A percentile compares a stretch with the other conserved stretches of the same genome.
Evolutionary conservation across 2,329 filamentous ascomycete species (phyloP).

Genomic region (Tothia fuscella): DNA sequence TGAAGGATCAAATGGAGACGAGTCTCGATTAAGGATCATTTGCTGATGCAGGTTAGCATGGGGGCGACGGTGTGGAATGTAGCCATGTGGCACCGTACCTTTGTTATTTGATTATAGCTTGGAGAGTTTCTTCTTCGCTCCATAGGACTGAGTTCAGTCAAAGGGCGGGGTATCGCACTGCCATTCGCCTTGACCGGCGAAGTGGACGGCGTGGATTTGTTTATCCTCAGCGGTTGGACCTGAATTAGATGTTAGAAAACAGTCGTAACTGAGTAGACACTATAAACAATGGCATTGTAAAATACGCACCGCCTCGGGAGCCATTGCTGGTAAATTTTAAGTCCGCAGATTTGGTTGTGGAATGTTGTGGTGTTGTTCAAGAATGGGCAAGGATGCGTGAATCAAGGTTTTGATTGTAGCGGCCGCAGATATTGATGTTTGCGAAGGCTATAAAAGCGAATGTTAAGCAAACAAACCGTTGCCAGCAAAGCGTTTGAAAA

Average conservation of each 20-base stretch:
- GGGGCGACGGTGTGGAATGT: conserved; percentile 12
- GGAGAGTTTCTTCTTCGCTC: conserved; percentile 85
- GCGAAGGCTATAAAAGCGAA: no score
- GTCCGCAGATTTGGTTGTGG: no score
- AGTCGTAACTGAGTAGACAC: neutral
- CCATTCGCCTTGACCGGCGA: conserved; percentile 9
- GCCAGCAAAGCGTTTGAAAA: no score
- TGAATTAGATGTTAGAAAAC: neutral
- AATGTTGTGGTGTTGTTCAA: no score
- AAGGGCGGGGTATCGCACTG: conserved; percentile 40
- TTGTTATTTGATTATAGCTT: conserved; percentile 66
- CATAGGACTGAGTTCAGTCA: conserved; percentile 80
- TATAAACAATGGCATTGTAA: neutral
- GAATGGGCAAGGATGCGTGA: no score
- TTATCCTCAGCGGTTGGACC: conserved; percentile 10
- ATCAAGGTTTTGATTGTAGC: no score
- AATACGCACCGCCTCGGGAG: conserved; percentile 7
- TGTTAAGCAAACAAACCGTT: no score
- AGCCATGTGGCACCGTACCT: conserved; percentile 39
- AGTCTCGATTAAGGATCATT: conserved; percentile 49
- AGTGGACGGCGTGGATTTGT: conserved; percentile 8
- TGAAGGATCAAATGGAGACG: conserved; percentile 76
- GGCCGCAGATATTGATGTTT: no score
- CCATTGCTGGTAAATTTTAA: no score
- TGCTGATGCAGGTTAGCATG: conserved; percentile 6